These are phyloP conservation scores for Scheffersomyces insectosa DNA, from an alignment of 1,139 yeast species.

Conservation along the genomic window DNA sequence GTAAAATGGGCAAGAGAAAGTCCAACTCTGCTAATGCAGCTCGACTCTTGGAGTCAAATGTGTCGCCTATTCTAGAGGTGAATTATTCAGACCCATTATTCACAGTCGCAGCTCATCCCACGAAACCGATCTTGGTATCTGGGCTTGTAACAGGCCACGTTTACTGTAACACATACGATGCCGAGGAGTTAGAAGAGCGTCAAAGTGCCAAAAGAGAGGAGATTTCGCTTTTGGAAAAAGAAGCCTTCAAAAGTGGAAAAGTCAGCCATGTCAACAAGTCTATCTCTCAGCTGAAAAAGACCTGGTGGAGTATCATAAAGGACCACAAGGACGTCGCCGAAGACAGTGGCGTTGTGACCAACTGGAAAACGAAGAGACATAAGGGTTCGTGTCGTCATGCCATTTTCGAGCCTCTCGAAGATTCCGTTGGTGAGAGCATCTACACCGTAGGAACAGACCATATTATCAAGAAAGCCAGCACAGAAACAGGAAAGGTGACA, in stretches of 20 bases:
- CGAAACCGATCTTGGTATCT: slow-evolving; percentile 58
- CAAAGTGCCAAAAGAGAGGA: slow-evolving; percentile 25
- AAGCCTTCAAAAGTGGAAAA: slow-evolving; percentile 30
- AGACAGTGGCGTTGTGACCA: slow-evolving; percentile 34
- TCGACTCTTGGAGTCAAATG: slow-evolving; percentile 35
- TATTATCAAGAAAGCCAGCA: slow-evolving; percentile 70
- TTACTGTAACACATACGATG: slow-evolving; percentile 56
- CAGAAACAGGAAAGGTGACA: slow-evolving; percentile 75
- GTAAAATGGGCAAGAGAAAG: slow-evolving; percentile 32
- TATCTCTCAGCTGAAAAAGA: slow-evolving; percentile 40
- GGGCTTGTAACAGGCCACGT: slow-evolving; percentile 85
- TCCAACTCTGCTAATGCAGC: slow-evolving; percentile 32
- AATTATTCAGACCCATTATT: slow-evolving; percentile 65
- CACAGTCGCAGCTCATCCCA: slow-evolving; percentile 79
- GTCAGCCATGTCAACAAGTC: slow-evolving; percentile 29
- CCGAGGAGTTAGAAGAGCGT: slow-evolving; percentile 38
- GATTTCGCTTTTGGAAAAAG: slow-evolving; percentile 19
- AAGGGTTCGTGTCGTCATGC: slow-evolving; percentile 84
- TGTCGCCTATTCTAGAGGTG: slow-evolving; percentile 55
- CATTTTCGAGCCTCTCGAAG: slow-evolving; percentile 56
- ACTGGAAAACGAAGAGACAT: slow-evolving; percentile 89
- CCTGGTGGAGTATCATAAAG: slow-evolving; percentile 51
- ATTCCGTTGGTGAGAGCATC: slow-evolving; percentile 50
- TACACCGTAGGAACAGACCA: slow-evolving; percentile 81
- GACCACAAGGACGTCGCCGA: slow-evolving; percentile 33